Evolutionary conservation across 2,329 filamentous ascomycete genomes (phyloP).

Genomic region (Talaromyces albobiverticillius): DNA sequence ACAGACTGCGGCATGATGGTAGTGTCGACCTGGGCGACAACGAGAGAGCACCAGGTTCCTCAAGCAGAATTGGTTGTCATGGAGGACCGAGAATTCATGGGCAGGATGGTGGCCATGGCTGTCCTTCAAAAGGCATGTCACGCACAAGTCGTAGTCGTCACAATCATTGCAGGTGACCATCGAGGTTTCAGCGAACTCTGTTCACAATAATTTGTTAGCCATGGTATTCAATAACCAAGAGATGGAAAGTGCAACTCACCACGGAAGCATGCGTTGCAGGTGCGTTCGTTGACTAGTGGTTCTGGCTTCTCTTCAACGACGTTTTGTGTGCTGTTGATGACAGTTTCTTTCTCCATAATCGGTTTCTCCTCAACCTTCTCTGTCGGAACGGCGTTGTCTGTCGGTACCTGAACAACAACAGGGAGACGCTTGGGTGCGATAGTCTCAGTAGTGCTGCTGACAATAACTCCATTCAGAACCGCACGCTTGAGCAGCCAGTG

Average conservation of each 20-base stretch:
- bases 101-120: constrained; percentile 88
- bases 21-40: constrained; percentile 75
- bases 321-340: constrained; percentile 5
- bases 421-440: constrained; percentile 60
- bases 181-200: constrained; percentile 69
- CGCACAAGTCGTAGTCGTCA: constrained; percentile 90
- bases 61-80: constrained; percentile 55
- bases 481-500: constrained; percentile 96
- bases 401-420: neutral
- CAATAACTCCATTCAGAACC: constrained; percentile 72
- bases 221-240: neutral
- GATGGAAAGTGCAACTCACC: constrained; percentile 39
- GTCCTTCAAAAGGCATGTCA: constrained; percentile 70
- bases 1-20: constrained; percentile 82
- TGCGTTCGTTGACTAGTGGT: constrained; percentile 33
- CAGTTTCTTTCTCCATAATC: constrained; percentile 15
- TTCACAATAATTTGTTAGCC: constrained; percentile 25
- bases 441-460: constrained; percentile 81
- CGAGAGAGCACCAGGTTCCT: constrained; percentile 62
- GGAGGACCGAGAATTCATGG: constrained; percentile 68
- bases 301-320: constrained; percentile 13
- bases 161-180: constrained; percentile 85
- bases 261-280: constrained; percentile 64
- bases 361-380: constrained; percentile 11
- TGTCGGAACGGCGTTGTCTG: neutral